Base-by-base conservation (phyloP, 768 basidiomycete genomes). In the Cyathus striatus region DNA sequence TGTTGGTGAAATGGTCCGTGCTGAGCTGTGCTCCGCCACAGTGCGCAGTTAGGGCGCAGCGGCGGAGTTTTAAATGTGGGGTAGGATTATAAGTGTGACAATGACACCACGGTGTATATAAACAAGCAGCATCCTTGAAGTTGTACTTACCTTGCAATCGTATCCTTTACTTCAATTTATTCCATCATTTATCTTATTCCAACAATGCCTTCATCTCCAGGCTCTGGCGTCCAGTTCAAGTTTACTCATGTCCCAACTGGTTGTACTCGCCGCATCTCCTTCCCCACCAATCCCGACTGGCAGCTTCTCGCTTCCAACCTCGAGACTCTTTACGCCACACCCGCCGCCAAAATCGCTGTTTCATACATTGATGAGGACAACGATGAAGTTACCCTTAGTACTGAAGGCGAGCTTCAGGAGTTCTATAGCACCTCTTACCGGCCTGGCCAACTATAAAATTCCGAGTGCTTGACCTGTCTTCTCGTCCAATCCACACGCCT, bases 401-500 rank as follows among this genome's bases (percentile, higher is more conserved):
- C 87, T 3, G 71, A 87, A 42, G 81, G 81, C 24, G 89, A 91
- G 59, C 75, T 90, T n/a, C 72, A 74, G 42, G 86, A 90, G 45
- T 86, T 75, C 56, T 89, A n/a, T n/a, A n/a, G n/a, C n/a, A 84
- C 56, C 53, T 64, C 45, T 43, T 61, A 49, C 48, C 46, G 17
- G 44, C 53, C 34, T 56, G 56, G 12, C 59, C 65, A 17, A 45
- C 62, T 20, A 64, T 83, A 62, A 85, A 78, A 61, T 77, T 91
- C 51, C 62, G 61, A 16, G 79, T 90, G 17, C 69, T 75, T 53
- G 81, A 90, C 64, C 61, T 90, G 42, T 51, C 62, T 37, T 50
- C 65, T 33, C 64, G 64, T 32, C 55, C 60, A 22, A 53, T 55
- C 18, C 47, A 57, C 42, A 57, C 63, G 53, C 22, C 64, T 48